phyloP scores from a whole-genome alignment of 257 asterid genomes.

The Voacanga thouarsii region DNA sequence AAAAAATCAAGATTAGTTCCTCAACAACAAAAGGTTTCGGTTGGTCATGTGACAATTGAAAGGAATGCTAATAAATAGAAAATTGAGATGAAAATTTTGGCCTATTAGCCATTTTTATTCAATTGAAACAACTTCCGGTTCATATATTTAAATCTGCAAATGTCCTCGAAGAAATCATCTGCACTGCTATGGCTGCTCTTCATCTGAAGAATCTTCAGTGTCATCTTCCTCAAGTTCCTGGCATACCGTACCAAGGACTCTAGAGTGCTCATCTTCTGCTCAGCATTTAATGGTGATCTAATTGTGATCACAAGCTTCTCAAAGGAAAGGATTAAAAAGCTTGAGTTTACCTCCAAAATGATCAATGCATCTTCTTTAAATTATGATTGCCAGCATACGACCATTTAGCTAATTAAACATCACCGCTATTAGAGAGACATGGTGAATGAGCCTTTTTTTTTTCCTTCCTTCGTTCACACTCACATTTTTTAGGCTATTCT shows the following conservation, averaged over 20 bases:
- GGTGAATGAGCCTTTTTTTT: background rate
- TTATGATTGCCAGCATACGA: conserved; percentile 2
- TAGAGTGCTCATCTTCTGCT: conserved; percentile 84
- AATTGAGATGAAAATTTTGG: background rate
- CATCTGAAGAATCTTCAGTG: conserved; percentile 90
- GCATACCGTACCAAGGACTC: conserved; percentile 67
- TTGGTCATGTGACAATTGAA: background rate
- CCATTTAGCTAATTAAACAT: background rate
- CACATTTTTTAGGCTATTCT: conserved; percentile 89
- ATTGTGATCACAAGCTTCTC: conserved; percentile 77
- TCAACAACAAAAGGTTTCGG: background rate
- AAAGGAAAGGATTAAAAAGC: conserved; percentile 66
- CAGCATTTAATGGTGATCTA: conserved; percentile 91
- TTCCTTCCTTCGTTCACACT: conserved; percentile 23
- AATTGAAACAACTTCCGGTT: conserved; percentile 66
- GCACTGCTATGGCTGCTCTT: conserved; percentile 96
- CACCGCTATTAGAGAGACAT: background rate
- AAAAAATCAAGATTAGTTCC: conserved; percentile 1
- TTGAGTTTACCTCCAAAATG: conserved; percentile 60
- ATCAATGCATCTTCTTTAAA: background rate
- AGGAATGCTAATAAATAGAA: background rate
- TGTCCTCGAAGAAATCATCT: conserved; percentile 92
- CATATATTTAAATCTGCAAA: conserved; percentile 64
- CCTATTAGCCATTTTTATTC: conserved; percentile 32
- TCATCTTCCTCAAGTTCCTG: conserved; percentile 65